Conservation (phyloP, 2,329 filamentous ascomycete genomes). For the Monosporascus sp. region DNA sequence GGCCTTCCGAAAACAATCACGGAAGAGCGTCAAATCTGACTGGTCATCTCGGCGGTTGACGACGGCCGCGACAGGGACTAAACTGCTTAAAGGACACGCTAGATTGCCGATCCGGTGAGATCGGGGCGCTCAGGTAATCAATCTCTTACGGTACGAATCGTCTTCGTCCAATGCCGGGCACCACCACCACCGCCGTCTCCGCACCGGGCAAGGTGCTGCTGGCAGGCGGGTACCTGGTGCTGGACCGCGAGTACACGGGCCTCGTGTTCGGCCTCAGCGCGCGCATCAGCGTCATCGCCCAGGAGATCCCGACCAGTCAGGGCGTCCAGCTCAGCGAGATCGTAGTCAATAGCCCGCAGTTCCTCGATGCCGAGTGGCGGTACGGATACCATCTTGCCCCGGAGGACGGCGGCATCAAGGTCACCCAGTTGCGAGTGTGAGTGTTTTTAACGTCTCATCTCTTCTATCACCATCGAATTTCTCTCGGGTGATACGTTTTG, state of each 20-base stretch:
- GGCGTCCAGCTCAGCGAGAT: constrained; percentile 67
- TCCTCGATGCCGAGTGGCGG: constrained; percentile 78
- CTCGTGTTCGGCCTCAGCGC: constrained; percentile 64
- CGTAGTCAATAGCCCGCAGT: constrained; percentile 87
- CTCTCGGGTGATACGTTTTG: not conserved
- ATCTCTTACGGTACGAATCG: too few relatives aligned
- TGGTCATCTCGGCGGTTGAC: too few relatives aligned
- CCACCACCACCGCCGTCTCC: constrained; percentile 59
- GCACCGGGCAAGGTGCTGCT: constrained; percentile 95
- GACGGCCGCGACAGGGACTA: too few relatives aligned
- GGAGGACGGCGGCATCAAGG: constrained; percentile 71
- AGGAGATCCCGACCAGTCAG: constrained; percentile 50
- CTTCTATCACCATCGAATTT: not conserved
- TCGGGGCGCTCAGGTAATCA: too few relatives aligned
- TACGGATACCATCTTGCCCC: constrained; percentile 70
- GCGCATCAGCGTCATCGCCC: constrained; percentile 59
- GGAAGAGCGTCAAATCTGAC: too few relatives aligned
- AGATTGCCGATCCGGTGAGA: too few relatives aligned
- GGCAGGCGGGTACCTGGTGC: constrained; percentile 89
- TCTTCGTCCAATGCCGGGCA: constrained; percentile 2
- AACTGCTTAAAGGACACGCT: too few relatives aligned
- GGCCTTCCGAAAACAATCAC: too few relatives aligned
- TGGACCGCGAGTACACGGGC: constrained; percentile 81
- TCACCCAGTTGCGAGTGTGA: constrained; percentile 72
- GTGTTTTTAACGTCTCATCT: constrained; percentile 1